Base-by-base conservation (phyloP, 805 yeast genomes). In the Zygosaccharomyces gambellarensis region DNA sequence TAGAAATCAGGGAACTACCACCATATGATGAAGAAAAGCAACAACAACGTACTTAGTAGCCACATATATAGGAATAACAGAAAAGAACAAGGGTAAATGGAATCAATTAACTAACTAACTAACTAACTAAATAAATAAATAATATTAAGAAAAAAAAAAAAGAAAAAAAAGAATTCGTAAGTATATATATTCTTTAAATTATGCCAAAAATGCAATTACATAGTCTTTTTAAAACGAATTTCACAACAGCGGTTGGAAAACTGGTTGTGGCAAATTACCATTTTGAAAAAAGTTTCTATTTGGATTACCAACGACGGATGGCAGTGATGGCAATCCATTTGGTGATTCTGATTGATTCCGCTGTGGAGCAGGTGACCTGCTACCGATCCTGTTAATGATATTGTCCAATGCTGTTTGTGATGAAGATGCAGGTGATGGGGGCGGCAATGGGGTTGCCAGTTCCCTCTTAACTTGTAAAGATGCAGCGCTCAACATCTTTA, bases 251-350 rank as follows among this genome's bases (percentile, higher is more conserved):
- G 61, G 62, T 51, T 64, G 69, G 48, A 62, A 65, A 10, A 59
- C 60, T 31, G 68, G 68, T 43, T 61, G 63, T 12, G 70, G 67
- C 46, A 63, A 47, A 25, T 57, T 61, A 9, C 61, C 61, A 46
- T 63, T 58, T 38, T 53, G 55, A 46, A 62, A 61, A n/a, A 59
- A 53, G 11, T 55, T 55, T 39, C 56, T 62, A 14, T 42, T 36
- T 11, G 46, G 40, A 27, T 51, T 44, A 5, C 43, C 39, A 14
- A 34, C 36, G 14, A 28, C 27, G 12, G 39, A 23, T 11, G 41
- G 49, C 28, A 50, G 41, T 10, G 56, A 47, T 27, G 49, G 51
- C 23, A 29, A 39, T 31, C 40, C 45, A 6, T 22, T 17, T 9
- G 46, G 43, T 23, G 36, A 38, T 36, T 22, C 49, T 21, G 39